Base-by-base conservation (phyloP, 495 filamentous ascomycete species). In the Patellaria atrata region DNA sequence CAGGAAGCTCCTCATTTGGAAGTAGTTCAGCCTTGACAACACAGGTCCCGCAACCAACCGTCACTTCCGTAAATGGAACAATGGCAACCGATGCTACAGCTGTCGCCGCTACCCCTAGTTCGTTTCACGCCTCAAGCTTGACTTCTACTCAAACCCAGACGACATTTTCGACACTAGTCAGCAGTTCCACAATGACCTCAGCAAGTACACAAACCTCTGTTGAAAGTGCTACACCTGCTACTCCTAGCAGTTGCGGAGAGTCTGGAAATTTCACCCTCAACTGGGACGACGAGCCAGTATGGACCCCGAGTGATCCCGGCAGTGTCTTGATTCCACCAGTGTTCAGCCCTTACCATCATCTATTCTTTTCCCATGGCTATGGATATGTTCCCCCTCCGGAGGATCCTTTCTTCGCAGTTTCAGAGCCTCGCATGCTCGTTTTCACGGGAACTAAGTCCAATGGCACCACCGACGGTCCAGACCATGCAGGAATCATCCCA, bases 341-440 rank as follows among this genome's bases (percentile, higher is more conserved):
- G 25, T 53, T 49, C 24, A 62, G 61, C 23, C 62, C 63, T 6
- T 65, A 63, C 42, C 55, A 59, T 28, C 56, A 63, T 36, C 43
- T 65, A 14, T 60, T 50, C 36, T 64, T 54, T 40, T 50, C 53
- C 19, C 46, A 57, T 33, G 55, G 57, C 27, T 64, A 55, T 38
- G 51, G 44, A 19, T 64, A 65, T 41, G 50, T 58, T 7, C 59
- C 61, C 16, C 48, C 51, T 22, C 55, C 55, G 10, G 51, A 36
- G 27, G 57, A 56, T 38, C 61, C 63, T 1, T 64, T 54, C 32
- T 38, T 45, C 5, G 57, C 63, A 2, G 33, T 41, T 23, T 62
- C 61, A 2, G 37, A 49, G 20, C 59, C 59, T 4, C 56, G 59
- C 32, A 52, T 67, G 4, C 57, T 53, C 18, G 50, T 64, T 21